Evolutionary conservation across 2,329 filamentous ascomycete species (phyloP), one percentile per base, ranked within the genome.

Genomic region (Cytospora chrysosperma): DNA sequence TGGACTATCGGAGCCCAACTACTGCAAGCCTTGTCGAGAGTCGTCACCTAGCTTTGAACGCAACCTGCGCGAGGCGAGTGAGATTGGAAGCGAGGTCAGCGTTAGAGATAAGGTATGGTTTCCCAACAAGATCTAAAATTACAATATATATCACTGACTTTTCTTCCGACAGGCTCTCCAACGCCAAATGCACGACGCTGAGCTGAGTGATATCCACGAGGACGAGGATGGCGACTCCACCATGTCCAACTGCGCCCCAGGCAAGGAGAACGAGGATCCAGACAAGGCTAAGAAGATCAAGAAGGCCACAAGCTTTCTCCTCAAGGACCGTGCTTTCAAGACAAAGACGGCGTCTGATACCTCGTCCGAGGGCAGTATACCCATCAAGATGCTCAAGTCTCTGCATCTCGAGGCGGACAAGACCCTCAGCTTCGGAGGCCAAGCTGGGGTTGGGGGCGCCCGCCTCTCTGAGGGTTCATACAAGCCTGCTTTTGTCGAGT

Each of bases 11-110:
- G 54, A 49, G 13, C 62, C 62, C 27, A 67, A 65, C 53, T 65
- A 62, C 60, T 67, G 65, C 63, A 65, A 30, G n/a, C 52, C 47
- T 19, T 67, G 65, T 50, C 65, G 63, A 21, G 53, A 62, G 47
- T 40, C 24, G 9, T 67, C 65, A 24, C 62, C 59, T 32, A 27
- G 55, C 52, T 65, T 57, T 30, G 59, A 58, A 28, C 28, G 56
- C 37, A 65, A 51, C 7, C 52, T 66, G 26, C 65, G 62, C n/a
- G 62, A 62, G 59, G 59, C 56, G 15, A 66, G 65, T 32, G 65
- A 66, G 34, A 19, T 65, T 34, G 52, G 65, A 51, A 56, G 62
- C 47, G 62, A 62, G 4, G 9, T 47, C 24, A 52, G 40, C 21
- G 28, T 55, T 40, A 40, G 52, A 34, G 28, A 61, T 19, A 52